Conservation (phyloP, 768 basidiomycete species). For the Russula foetens region DNA sequence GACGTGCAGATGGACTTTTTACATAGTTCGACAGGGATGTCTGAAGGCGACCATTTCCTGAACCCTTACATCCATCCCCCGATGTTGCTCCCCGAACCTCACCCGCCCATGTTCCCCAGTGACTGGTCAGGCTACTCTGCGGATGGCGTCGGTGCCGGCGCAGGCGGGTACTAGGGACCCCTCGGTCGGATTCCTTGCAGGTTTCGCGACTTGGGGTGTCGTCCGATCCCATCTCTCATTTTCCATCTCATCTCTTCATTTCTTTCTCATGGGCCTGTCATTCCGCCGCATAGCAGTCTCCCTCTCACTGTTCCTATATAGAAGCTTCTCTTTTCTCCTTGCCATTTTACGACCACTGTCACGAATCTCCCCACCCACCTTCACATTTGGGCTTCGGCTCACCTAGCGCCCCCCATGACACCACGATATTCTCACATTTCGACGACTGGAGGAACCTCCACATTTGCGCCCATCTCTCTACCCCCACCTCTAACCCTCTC, state of each 20-base stretch:
- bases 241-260: constrained; percentile 9
- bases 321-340: not conserved
- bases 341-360: not conserved
- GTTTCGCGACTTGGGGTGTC: not conserved
- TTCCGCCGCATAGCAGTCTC: constrained; percentile 12
- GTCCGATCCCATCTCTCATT: not conserved
- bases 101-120: constrained; percentile 31
- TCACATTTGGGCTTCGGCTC: not conserved
- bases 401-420: not conserved
- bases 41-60: constrained; percentile 48
- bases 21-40: constrained; percentile 58
- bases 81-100: constrained; percentile 39
- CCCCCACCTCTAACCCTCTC: not conserved
- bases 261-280: constrained; percentile 4
- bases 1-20: constrained; percentile 69
- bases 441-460: too few species aligned
- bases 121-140: constrained; percentile 25
- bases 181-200: constrained; percentile 14
- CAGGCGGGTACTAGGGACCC: constrained; percentile 29
- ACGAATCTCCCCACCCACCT: constrained; percentile 5
- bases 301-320: constrained; percentile 17
- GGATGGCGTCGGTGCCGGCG: constrained; percentile 20
- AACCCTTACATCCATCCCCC: constrained; percentile 48
- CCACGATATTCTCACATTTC: not conserved
- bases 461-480: not conserved